These are phyloP conservation scores for Fusarium sp. DNA, from an alignment of 2,329 filamentous ascomycete genomes.

Conservation along the genomic window DNA sequence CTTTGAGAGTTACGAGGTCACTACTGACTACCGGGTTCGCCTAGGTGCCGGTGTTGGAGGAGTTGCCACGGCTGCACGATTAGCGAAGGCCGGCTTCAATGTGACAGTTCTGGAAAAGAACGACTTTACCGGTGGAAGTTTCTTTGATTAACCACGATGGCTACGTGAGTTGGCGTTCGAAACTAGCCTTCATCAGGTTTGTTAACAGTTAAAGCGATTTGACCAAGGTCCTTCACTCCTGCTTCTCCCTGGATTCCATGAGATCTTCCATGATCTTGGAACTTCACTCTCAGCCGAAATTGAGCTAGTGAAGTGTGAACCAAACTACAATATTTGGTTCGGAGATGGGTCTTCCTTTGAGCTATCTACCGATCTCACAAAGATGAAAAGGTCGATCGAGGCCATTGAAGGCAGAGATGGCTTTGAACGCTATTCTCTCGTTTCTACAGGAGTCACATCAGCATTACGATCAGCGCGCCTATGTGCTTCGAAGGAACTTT, in stretches of 20 bases:
- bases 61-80: constrained; percentile 76
- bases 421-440: constrained; percentile 73
- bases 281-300: constrained; percentile 76
- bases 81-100: constrained; percentile 75
- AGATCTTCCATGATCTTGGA: constrained; percentile 76
- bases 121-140: constrained; percentile 75
- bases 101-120: constrained; percentile 88
- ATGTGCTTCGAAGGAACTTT: constrained; percentile 78
- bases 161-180: constrained; percentile 43
- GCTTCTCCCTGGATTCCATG: constrained; percentile 74
- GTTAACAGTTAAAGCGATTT: constrained; percentile 64
- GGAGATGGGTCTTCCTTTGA: constrained; percentile 73
- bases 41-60: constrained; percentile 78
- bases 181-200: rapidly evolving
- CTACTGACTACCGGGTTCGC: neutral
- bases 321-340: constrained; percentile 83
- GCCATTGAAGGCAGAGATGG: constrained; percentile 79
- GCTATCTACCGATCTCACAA: constrained; percentile 74
- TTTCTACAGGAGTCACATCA: constrained; percentile 76
- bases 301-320: constrained; percentile 76
- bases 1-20: too few relatives aligned
- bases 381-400: constrained; percentile 79
- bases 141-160: constrained; percentile 71
- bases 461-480: constrained; percentile 74
- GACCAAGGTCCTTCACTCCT: constrained; percentile 82